Base-by-base conservation (phyloP, 2,329 filamentous ascomycete species). In the Dothidotthia symphoricarpi region DNA sequence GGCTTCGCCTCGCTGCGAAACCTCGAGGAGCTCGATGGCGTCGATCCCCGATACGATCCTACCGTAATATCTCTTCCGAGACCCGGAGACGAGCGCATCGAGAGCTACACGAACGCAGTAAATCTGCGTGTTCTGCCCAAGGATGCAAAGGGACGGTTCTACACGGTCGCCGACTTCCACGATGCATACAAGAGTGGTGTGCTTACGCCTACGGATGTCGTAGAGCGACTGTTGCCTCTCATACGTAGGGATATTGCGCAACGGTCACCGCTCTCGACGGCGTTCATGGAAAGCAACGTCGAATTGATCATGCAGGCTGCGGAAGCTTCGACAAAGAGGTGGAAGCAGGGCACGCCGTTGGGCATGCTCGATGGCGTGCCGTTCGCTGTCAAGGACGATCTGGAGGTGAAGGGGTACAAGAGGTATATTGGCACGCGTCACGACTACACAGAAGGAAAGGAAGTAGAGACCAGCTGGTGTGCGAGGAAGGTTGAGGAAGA, bases 371-470 rank as follows among this genome's bases (percentile, higher is more conserved):
- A 95, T 55, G 89, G 89, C 10, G 80, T 95, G 1, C 89, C 88
- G 0, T 78, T 94, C 32, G 85, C 83, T 0, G 79, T 93, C 53
- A 95, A 95, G 68, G 88, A 94, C 58, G 88, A 95, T 57, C 75
- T 83, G 12, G 75, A 84, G 47, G 71, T 89, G 22, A 74, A 80
- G 47, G 87, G 85, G 11, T 90, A 88, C 60, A 75, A 78, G 34
- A 79, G 76, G 46, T 83, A 80, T 36, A 68, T 78, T 31, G 88
- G 85, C 15, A 82, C 83, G 55, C 75, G 70, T 45, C 72, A 82
- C 30, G 75, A 84, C 47, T 75, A 78, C 40, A 76, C 72, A 2
- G 45, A 72, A 59, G 60, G 60, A 47, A 57, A 72, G 56, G 59
- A 68, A 12, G 69, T 71, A 35, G 70, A 74, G 44, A 86, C 86